phyloP scores from a whole-genome alignment of 352 stramenopile species.

The Thraustochytrium striatum region DNA sequence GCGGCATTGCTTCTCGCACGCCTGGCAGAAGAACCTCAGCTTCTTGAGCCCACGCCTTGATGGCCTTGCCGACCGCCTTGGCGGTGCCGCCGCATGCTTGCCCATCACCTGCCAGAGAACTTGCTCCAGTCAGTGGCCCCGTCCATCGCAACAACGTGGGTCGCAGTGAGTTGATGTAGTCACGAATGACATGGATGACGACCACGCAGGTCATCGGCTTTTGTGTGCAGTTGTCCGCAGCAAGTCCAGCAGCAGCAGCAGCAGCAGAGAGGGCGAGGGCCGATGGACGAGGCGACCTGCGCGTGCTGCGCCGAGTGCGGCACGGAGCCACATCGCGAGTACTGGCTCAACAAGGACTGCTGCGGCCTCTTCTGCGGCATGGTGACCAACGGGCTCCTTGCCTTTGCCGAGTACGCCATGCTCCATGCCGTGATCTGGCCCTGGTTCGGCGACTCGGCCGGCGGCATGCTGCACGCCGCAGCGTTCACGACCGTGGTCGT shows the following conservation, averaged over 20 bases:
- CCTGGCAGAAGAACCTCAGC: conserved; percentile 97
- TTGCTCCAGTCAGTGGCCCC: too few relatives aligned
- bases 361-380: conserved; percentile 81
- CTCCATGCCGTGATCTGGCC: conserved; percentile 70
- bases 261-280: too few relatives aligned
- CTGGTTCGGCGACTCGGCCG: conserved; percentile 74
- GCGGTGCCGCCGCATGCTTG: neutral
- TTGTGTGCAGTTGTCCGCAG: too few relatives aligned
- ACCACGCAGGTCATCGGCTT: too few relatives aligned
- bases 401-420: conserved; percentile 81
- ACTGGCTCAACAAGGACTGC: conserved; percentile 82
- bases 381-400: conserved; percentile 80
- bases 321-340: conserved; percentile 13
- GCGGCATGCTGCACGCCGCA: conserved; percentile 67
- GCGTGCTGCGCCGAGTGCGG: conserved; percentile 29
- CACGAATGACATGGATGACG: conserved; percentile 28
- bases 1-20: conserved; percentile 96
- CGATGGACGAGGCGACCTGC: conserved; percentile 26
- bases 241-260: too few relatives aligned
- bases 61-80: conserved; percentile 51
- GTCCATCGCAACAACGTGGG: too few relatives aligned
- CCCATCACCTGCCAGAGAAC: too few relatives aligned
- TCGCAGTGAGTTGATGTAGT: too few relatives aligned
- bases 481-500: conserved; percentile 68
- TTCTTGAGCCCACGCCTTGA: conserved; percentile 92